phyloP scores from a whole-genome alignment of 2,329 filamentous ascomycete genomes.

The Podosphaera leucotricha region DNA sequence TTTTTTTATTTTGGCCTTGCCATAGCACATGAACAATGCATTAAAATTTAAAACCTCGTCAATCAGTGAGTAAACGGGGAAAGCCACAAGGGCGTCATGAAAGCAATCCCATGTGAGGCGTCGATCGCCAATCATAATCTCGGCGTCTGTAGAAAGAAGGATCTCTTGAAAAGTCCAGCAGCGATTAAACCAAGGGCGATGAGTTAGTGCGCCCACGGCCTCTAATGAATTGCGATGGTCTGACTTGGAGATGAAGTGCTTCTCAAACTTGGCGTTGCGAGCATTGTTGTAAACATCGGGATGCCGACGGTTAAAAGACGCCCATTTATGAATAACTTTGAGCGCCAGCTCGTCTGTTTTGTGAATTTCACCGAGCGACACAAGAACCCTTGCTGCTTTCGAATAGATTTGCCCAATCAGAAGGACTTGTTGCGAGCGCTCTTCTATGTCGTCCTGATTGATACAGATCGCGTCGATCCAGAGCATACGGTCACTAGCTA shows the following conservation, averaged over 20 bases:
- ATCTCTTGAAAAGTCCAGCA: slow-evolving; percentile 2
- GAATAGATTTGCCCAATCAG: not conserved
- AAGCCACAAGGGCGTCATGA: not conserved
- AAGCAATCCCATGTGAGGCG: not conserved
- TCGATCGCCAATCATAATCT: not conserved
- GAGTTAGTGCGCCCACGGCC: not conserved
- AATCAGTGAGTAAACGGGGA: not conserved
- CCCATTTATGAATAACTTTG: not conserved
- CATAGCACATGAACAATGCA: not conserved
- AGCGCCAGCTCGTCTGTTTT: not conserved
- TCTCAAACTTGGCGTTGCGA: not conserved
- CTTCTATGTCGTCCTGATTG: slow-evolving; percentile 1
- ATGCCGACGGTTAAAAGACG: not conserved
- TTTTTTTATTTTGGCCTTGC: not conserved
- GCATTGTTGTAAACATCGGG: not conserved
- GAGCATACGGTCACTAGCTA: not conserved
- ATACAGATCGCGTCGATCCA: slow-evolving; percentile 2
- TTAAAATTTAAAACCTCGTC: not conserved
- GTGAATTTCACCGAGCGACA: slow-evolving; percentile 1
- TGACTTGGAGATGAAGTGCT: not conserved
- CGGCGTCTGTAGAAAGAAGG: not conserved
- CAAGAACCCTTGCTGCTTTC: not conserved
- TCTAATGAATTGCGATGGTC: not conserved
- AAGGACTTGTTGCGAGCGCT: not conserved
- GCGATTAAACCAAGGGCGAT: slow-evolving; percentile 1